These are phyloP conservation scores for Rhizomucor miehei DNA, from an alignment of 371 early-diverging fungal genomes.

Conservation along the genomic window DNA sequence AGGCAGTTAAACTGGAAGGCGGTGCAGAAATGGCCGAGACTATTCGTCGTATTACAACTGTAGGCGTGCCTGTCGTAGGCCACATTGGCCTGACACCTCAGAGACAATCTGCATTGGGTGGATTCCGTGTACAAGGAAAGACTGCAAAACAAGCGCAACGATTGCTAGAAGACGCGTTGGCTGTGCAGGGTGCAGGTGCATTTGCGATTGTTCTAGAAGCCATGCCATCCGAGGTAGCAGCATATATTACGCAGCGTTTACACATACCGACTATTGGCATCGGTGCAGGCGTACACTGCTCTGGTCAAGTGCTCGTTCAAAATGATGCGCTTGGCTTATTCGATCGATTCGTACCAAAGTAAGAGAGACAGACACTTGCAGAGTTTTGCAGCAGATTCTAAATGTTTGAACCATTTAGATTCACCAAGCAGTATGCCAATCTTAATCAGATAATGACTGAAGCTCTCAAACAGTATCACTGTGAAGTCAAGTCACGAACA, in stretches of 20 bases:
- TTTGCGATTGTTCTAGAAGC: slow-evolving; percentile 92
- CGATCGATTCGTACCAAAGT: slow-evolving; percentile 80
- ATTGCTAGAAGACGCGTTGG: slow-evolving; percentile 83
- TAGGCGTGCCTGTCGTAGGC: slow-evolving; percentile 91
- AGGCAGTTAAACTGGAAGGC: slow-evolving; percentile 94
- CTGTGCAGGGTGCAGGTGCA: slow-evolving; percentile 91
- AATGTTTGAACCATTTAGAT: background rate
- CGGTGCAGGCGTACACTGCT: slow-evolving; percentile 85
- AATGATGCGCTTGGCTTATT: slow-evolving; percentile 87
- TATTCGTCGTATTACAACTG: slow-evolving; percentile 67
- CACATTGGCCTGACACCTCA: slow-evolving; percentile 97
- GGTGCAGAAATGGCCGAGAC: slow-evolving; percentile 82
- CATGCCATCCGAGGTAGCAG: slow-evolving; percentile 86
- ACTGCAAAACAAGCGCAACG: slow-evolving; percentile 70
- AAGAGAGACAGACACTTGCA: slow-evolving; percentile 3
- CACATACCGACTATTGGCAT: slow-evolving; percentile 94
- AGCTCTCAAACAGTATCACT: slow-evolving; percentile 69
- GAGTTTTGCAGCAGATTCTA: too few species aligned
- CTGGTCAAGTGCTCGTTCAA: slow-evolving; percentile 93
- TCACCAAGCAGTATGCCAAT: slow-evolving; percentile 23
- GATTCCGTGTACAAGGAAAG: slow-evolving; percentile 92
- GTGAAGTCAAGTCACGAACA: slow-evolving; percentile 70
- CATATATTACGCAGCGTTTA: slow-evolving; percentile 72
- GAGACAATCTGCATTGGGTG: slow-evolving; percentile 81
- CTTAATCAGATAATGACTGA: slow-evolving; percentile 67